These are phyloP conservation scores for Diospyros kaki DNA, from an alignment of 148 eudicot species.

Conservation along the genomic window DNA sequence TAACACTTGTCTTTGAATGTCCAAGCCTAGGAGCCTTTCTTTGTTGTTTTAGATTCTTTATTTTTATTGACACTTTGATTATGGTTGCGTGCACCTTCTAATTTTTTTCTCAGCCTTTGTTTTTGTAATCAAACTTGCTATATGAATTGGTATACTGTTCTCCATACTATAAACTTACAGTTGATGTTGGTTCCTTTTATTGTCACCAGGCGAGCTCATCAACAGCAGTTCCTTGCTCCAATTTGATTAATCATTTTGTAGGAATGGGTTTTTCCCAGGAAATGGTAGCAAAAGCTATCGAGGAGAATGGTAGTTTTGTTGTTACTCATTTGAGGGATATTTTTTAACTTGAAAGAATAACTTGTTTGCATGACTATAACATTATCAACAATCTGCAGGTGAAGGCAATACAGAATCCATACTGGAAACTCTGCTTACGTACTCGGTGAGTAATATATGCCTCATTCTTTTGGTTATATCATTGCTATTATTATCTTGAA, in stretches of 20 bases:
- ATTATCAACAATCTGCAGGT: conserved; percentile 29
- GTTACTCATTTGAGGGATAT: conserved; percentile 1
- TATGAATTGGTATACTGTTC: too few relatives aligned
- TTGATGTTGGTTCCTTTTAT: neutral
- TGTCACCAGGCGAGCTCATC: conserved; percentile 52
- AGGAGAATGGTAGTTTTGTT: conserved; percentile 46
- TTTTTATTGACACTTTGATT: too few relatives aligned
- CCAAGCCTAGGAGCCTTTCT: too few relatives aligned
- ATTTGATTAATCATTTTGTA: conserved; percentile 45
- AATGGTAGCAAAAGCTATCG: conserved; percentile 46
- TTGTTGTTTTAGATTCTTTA: too few relatives aligned
- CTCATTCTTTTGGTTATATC: neutral
- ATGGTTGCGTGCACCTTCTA: too few relatives aligned
- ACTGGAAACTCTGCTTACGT: conserved; percentile 51
- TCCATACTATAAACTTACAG: too few relatives aligned
- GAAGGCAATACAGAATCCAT: conserved; percentile 45
- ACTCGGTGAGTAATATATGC: conserved; percentile 42
- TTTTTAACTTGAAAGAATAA: neutral
- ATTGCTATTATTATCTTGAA: too few relatives aligned
- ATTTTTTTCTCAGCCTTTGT: too few relatives aligned
- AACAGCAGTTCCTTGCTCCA: conserved; percentile 33
- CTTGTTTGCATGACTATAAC: neutral
- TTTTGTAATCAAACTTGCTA: too few relatives aligned
- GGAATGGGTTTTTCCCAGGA: conserved; percentile 54
- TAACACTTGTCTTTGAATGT: too few relatives aligned